These are phyloP conservation scores for Taphrina populina DNA, from an alignment of 1,139 yeast genomes.

Conservation along the genomic window DNA sequence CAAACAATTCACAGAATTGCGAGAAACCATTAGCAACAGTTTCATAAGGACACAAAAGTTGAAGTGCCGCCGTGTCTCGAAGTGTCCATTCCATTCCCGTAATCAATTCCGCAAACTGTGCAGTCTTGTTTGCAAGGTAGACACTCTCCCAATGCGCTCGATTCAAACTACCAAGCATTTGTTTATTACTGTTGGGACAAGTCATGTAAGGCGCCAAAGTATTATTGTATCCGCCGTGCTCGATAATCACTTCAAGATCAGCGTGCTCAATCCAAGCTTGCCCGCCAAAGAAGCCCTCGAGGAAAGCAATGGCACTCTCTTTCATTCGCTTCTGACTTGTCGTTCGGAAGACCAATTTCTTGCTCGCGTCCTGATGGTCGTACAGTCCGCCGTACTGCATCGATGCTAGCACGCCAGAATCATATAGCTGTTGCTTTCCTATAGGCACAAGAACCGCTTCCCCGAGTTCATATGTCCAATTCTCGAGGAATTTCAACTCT, in stretches of 20 bases:
- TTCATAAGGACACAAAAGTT: constrained; percentile 54
- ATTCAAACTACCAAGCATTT: constrained; percentile 13
- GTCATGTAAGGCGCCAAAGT: constrained; percentile 27
- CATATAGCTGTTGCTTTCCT: constrained; percentile 31
- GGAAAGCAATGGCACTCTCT: constrained; percentile 26
- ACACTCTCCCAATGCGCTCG: constrained; percentile 20
- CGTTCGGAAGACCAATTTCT: constrained; percentile 29
- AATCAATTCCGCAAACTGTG: constrained; percentile 65
- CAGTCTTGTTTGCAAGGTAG: constrained; percentile 57
- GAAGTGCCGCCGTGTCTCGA: constrained; percentile 42
- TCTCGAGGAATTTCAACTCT: constrained; percentile 11
- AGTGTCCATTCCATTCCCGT: constrained; percentile 50
- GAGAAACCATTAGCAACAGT: constrained; percentile 54
- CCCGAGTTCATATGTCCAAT: constrained; percentile 28
- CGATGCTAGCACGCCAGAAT: constrained; percentile 26
- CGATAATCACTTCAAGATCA: constrained; percentile 30
- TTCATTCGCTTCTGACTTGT: constrained; percentile 31
- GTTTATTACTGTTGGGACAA: constrained; percentile 23
- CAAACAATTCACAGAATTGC: constrained; percentile 52
- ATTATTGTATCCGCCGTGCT: constrained; percentile 17
- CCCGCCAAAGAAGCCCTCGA: constrained; percentile 30
- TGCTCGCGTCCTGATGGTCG: constrained; percentile 1
- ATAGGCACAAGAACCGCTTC: constrained; percentile 30
- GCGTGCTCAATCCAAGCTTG: constrained; percentile 22
- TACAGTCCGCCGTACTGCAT: constrained; percentile 24